phyloP scores from a whole-genome alignment of 2,329 filamentous ascomycete species.

The Colletotrichum coccodes region DNA sequence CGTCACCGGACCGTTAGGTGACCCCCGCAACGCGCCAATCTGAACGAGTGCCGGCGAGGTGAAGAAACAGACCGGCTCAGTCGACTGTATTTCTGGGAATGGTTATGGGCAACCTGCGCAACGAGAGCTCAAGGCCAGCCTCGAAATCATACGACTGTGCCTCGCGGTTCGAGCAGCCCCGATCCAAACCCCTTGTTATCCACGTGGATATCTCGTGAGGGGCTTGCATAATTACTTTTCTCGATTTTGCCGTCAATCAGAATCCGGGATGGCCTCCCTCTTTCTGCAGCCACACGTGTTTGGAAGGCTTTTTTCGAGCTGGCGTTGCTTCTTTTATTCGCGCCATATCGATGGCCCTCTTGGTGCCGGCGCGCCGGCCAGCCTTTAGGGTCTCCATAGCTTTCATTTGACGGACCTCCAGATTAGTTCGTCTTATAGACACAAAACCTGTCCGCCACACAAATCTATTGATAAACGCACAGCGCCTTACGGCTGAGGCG shows the following conservation, averaged over 20 bases:
- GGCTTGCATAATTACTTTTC: constrained; percentile 10
- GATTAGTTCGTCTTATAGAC: constrained; percentile 12
- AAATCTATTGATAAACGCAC: constrained; percentile 5
- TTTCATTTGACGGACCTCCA: neutral
- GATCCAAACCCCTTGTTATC: neutral
- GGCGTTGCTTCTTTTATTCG: constrained; percentile 1
- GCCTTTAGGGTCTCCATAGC: neutral
- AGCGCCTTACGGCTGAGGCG: neutral
- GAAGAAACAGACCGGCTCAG: too few relatives aligned
- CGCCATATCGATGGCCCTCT: neutral
- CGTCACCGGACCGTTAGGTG: neutral
- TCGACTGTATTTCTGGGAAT: too few relatives aligned
- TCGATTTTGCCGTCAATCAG: constrained; percentile 7
- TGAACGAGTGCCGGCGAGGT: neutral
- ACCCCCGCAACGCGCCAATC: neutral
- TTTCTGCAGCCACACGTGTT: constrained; percentile 23
- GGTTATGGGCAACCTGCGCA: too few relatives aligned
- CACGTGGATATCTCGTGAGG: constrained; percentile 26
- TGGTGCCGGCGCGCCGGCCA: neutral
- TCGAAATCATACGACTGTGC: neutral
- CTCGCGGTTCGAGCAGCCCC: neutral
- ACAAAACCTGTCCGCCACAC: neutral
- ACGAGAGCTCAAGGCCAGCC: neutral
- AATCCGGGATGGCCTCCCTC: constrained; percentile 7
- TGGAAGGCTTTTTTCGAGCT: constrained; percentile 20